Evolutionary conservation across 179 eudicot species (phyloP), one percentile per base, ranked within the genome.

Genomic region (Dionaea muscipula): DNA sequence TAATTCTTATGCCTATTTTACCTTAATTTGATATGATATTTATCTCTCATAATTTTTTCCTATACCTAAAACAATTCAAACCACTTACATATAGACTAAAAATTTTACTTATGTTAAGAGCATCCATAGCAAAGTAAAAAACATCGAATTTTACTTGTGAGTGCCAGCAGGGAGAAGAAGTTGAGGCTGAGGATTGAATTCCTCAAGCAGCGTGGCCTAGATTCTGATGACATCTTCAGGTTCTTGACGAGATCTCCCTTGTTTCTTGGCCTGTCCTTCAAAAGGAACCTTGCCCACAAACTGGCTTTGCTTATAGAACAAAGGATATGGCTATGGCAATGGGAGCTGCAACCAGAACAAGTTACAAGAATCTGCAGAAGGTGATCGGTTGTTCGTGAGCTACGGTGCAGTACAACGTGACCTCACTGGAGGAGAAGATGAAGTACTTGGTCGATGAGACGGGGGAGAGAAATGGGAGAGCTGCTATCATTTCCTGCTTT

Each of bases 401-500:
- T 83, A 78, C 48, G 95, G 95, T 90, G 63, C 97, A 90, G 51
- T 83, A 86, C 57, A 90, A 83, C 68, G 90, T 77, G 15, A 77
- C 71, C 28, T 86, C 95, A 2, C 53, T 90, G 55, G 95, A 73
- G 72, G 79, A 86, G 74, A 89, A 89, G 72, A 61, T 89, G 70
- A 81, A 75, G 39, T 86, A 86, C 66, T 79, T 89, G 80, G 52
- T 80, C 27, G 79, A 83, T 59, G 95, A 76, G 24, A 90, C 86
- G 94, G 90, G n/a, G 86, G 50, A 75, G 95, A 36, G 95, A 83
- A 61, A 75, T 86, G 27, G 79, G 81, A 64, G 97, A 86, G 67
- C 74, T 90, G 18, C 60, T 90, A 73, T 73, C 85, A 36, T 90
- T 90, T 69, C 95, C 97, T 63, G 95, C 97, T 0, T 90, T 83